Base-by-base conservation (phyloP, 495 filamentous ascomycete species). In the Penicillium lividum region DNA sequence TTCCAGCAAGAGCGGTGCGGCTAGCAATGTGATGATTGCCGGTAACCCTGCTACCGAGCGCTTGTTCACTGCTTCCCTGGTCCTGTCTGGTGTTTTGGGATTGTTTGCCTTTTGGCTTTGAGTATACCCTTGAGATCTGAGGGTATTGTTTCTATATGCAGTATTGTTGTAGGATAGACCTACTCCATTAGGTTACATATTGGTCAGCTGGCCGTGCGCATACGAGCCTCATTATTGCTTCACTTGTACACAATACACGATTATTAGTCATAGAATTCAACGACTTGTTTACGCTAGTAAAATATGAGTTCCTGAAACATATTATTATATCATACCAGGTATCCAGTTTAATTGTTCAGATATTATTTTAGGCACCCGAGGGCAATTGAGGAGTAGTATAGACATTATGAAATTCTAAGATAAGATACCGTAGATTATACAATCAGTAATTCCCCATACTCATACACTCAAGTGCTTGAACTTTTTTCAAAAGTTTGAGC, bases 31-130 rank as follows among this genome's bases (percentile, higher is more conserved):
- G 30, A 36, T 55, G 40, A 43, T 56, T 43, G 58, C 61, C 11
- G 54, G 59, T n/a, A 54, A 57, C 28, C 57, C 58, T 10, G 58
- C 45, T n/a, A 58, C 69, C 15, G 63, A 63, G 56, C 63, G 59
- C n/a, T 40, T 71, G 51, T 56, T 71, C 10, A 31, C 30, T 7
- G 52, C 55, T 43, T 71, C 68, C 1, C 30, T 71, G 29, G 6
- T 64, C 18, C 51, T 72, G 15, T 68, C 67, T 30, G 59, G 56
- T 16, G 31, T 63, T 36, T 9, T 70, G 30, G 69, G 69, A 30
- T 53, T 55, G 6, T 22, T 66, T 27, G 67, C 69, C 36, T 55
- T 66, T 8, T 68, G 57, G 62, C 63, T 72, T 56, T 72, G 25
- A 34, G 25, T 27, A 40, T 3, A 10, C 33, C 13, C 13, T 46